A percentile compares a stretch with the other conserved stretches of the same genome.
Conservation (phyloP, 139 green algal species). For the Tetradesmus lagerheimii region DNA sequence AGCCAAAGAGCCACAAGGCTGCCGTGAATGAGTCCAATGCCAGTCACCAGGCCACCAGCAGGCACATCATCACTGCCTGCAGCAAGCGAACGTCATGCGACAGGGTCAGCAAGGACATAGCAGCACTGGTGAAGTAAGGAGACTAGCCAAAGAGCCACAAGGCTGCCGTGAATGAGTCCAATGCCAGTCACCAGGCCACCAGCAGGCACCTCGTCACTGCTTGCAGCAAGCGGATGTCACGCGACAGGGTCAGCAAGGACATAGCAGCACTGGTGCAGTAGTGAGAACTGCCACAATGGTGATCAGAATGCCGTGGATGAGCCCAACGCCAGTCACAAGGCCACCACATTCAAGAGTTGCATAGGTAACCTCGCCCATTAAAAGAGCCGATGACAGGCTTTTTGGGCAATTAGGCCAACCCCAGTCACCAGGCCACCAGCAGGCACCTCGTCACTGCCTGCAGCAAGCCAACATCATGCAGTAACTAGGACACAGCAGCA, state of each 20-base stretch:
- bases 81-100: not conserved
- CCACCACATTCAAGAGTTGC: no score
- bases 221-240: not conserved
- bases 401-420: slow-evolving; percentile 85
- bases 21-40: slow-evolving; percentile 87
- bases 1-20: slow-evolving; percentile 78
- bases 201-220: slow-evolving; percentile 68
- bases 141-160: slow-evolving; percentile 88
- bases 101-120: no score
- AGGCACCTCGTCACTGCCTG: slow-evolving; percentile 80
- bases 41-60: slow-evolving; percentile 90
- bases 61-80: slow-evolving; percentile 80
- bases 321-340: slow-evolving; percentile 92
- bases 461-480: not conserved
- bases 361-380: no score
- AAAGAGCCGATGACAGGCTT: slow-evolving; percentile 80
- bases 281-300: no score
- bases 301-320: slow-evolving; percentile 81
- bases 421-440: slow-evolving; percentile 92
- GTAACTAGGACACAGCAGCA: no score
- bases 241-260: no score
- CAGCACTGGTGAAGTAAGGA: no score
- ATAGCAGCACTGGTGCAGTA: no score
- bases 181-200: slow-evolving; percentile 94
- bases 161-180: slow-evolving; percentile 78